phyloP scores from a whole-genome alignment of 2,329 filamentous ascomycete genomes.

The Scytalidium lignicola region DNA sequence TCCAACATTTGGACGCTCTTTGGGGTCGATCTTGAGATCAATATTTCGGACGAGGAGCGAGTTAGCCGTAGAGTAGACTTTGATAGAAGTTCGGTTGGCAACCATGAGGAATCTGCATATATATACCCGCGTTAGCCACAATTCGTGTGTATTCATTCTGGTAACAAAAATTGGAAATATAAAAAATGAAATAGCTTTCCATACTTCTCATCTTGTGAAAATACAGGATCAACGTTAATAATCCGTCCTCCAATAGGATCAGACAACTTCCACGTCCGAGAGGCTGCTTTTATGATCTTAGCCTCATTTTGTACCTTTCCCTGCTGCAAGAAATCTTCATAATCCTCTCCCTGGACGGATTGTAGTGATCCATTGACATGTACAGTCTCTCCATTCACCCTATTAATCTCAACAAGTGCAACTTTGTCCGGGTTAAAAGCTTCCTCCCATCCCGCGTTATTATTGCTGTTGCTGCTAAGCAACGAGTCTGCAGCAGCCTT shows the following conservation, averaged over 20 bases:
- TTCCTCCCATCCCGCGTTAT: slow-evolving; percentile 20
- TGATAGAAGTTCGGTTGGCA: slow-evolving; percentile 67
- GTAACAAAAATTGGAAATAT: too few species aligned
- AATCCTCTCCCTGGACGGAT: slow-evolving; percentile 16
- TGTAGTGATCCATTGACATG: slow-evolving; percentile 5
- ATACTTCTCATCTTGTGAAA: slow-evolving; percentile 57
- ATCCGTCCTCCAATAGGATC: slow-evolving; percentile 62
- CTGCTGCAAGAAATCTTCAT: slow-evolving; percentile 13
- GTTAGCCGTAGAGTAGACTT: slow-evolving; percentile 75
- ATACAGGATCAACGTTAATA: slow-evolving; percentile 58
- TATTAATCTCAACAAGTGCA: slow-evolving; percentile 17
- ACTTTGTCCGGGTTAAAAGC: slow-evolving; percentile 18
- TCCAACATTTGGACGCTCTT: slow-evolving; percentile 14
- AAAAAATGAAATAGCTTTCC: slow-evolving; percentile 18
- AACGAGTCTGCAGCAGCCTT: neutral
- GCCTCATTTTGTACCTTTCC: neutral
- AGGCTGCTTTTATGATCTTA: neutral
- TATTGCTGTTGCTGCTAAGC: neutral
- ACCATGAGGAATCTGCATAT: slow-evolving; percentile 63
- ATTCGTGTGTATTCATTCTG: too few species aligned
- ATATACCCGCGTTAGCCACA: too few species aligned
- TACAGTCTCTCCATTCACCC: slow-evolving; percentile 9
- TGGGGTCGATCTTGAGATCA: slow-evolving; percentile 35
- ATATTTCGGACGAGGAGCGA: slow-evolving; percentile 77
- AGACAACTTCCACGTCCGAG: slow-evolving; percentile 50